These are phyloP conservation scores for Evansstolkia leycettana DNA, from an alignment of 495 filamentous ascomycete species.

Conservation along the genomic window DNA sequence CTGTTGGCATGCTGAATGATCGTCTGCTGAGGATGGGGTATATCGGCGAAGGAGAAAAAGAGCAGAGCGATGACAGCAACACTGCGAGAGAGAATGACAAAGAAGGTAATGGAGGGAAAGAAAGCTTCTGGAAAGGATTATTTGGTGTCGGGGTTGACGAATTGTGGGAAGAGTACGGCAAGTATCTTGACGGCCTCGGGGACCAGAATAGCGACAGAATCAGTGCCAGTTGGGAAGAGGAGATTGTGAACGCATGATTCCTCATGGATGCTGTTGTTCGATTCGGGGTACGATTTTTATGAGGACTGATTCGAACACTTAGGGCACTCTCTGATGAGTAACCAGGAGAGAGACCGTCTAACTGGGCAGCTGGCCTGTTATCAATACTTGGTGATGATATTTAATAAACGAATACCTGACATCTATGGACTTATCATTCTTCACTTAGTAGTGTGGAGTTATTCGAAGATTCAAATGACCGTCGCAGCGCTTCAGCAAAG, in stretches of 20 bases:
- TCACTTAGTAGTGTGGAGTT: too few species aligned
- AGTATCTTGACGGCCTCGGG: slow-evolving; percentile 18
- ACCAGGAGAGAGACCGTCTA: too few species aligned
- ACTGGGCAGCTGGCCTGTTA: too few species aligned
- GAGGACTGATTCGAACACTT: too few species aligned
- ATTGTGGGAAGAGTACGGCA: slow-evolving; percentile 64
- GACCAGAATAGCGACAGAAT: neutral
- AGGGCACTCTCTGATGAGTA: too few species aligned
- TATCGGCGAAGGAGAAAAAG: slow-evolving; percentile 17
- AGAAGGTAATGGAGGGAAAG: slow-evolving; percentile 15
- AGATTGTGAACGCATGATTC: slow-evolving; percentile 14
- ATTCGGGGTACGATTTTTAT: too few species aligned
- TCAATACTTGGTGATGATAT: too few species aligned
- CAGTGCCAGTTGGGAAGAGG: slow-evolving; percentile 18
- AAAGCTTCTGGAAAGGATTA: slow-evolving; percentile 60
- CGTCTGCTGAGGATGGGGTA: slow-evolving; percentile 41
- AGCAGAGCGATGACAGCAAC: slow-evolving; percentile 2
- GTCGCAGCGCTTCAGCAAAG: too few species aligned
- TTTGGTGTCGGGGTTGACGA: slow-evolving; percentile 52
- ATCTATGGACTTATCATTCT: too few species aligned
- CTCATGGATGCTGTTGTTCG: neutral
- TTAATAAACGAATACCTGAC: too few species aligned
- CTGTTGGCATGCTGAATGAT: slow-evolving; percentile 64
- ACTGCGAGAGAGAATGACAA: slow-evolving; percentile 13
- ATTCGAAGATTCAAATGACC: too few species aligned